Percentiles rank a stretch among this genome's conserved stretches.
Evolutionary conservation across 257 asterid genomes (phyloP).

Genomic region (Primulina eburnea): DNA sequence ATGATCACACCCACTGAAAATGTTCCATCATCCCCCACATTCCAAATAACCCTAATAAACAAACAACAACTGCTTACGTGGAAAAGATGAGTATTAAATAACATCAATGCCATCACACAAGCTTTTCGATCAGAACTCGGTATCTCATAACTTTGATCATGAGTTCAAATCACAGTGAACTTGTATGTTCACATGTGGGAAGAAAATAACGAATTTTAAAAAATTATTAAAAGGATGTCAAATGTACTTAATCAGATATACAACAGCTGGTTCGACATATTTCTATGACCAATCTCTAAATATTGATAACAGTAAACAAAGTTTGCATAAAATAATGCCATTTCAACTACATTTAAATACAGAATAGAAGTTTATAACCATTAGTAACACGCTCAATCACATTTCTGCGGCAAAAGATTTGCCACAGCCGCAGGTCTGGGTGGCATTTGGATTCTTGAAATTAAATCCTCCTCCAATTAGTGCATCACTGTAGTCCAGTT

Average conservation of each 20-base stretch:
- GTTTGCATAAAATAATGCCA: not conserved
- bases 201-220: too few species aligned
- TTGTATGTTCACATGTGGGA: too few species aligned
- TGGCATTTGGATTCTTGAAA: slow-evolving; percentile 90
- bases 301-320: slow-evolving; percentile 11
- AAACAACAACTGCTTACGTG: too few species aligned
- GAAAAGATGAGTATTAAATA: too few species aligned
- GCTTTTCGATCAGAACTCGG: not conserved
- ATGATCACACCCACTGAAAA: too few species aligned
- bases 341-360: slow-evolving; percentile 6
- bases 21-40: too few species aligned
- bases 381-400: slow-evolving; percentile 31
- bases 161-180: too few species aligned
- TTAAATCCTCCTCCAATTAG: slow-evolving; percentile 96
- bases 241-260: not conserved
- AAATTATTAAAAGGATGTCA: not conserved
- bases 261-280: not conserved
- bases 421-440: slow-evolving; percentile 93
- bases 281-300: not conserved
- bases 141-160: not conserved
- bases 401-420: slow-evolving; percentile 83
- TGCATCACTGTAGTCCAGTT: slow-evolving; percentile 88
- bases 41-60: too few species aligned
- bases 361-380: slow-evolving; percentile 17
- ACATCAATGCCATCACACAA: too few species aligned